Conservation (phyloP, 495 filamentous ascomycete genomes). For the Podospora fimiseda region DNA sequence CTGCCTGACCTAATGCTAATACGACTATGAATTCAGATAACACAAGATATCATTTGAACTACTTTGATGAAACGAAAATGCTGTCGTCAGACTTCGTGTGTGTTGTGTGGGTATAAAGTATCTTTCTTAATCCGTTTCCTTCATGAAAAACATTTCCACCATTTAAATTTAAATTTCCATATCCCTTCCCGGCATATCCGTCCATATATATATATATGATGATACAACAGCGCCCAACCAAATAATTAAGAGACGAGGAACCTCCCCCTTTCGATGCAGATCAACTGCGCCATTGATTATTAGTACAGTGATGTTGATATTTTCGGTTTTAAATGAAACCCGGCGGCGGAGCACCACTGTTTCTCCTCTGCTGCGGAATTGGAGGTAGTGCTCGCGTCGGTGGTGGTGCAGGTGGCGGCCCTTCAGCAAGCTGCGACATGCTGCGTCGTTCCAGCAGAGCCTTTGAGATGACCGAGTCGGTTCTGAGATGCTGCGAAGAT, state of each 20-base stretch:
- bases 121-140: not conserved
- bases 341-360: slow-evolving; percentile 4
- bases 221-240: not conserved
- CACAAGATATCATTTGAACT: not conserved
- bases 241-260: not conserved
- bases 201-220: not conserved
- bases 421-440: slow-evolving; percentile 51
- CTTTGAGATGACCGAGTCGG: slow-evolving; percentile 23
- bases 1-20: no score
- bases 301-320: not conserved
- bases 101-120: not conserved
- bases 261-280: not conserved
- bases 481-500: slow-evolving; percentile 25
- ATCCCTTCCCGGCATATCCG: not conserved
- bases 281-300: not conserved
- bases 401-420: slow-evolving; percentile 57
- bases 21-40: no score
- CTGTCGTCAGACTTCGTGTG: slow-evolving; percentile 2
- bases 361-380: slow-evolving; percentile 35
- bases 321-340: slow-evolving; percentile 13
- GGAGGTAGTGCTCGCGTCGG: slow-evolving; percentile 59
- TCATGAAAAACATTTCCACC: not conserved
- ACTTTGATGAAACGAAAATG: not conserved
- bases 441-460: slow-evolving; percentile 42
- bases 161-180: no score